phyloP scores from a whole-genome alignment of 2,329 filamentous ascomycete genomes.

The Nemania diffusa region DNA sequence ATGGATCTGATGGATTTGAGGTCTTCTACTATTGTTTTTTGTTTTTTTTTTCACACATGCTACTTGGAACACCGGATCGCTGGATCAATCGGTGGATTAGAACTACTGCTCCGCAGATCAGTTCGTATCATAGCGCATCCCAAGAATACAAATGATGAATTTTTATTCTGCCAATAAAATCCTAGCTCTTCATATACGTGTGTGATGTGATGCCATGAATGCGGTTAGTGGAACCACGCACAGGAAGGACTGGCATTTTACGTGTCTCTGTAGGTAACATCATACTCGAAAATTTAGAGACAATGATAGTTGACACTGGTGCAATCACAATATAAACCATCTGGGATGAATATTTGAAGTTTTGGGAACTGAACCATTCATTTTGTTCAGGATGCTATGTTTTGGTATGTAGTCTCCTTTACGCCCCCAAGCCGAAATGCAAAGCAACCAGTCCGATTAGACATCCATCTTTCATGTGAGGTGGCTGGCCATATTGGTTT shows the following conservation, averaged over 20 bases:
- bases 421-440: slow-evolving; percentile 65
- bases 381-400: slow-evolving; percentile 60
- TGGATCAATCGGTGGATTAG: background rate
- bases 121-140: slow-evolving; percentile 13
- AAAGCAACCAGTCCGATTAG: slow-evolving; percentile 60
- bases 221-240: background rate
- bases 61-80: slow-evolving; percentile 3
- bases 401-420: slow-evolving; percentile 62
- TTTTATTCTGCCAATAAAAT: background rate
- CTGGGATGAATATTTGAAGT: background rate
- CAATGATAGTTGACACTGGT: background rate
- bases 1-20: slow-evolving; percentile 9
- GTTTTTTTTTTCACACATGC: background rate
- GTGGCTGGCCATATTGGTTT: slow-evolving; percentile 40
- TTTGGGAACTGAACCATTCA: slow-evolving; percentile 48
- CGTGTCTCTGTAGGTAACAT: background rate
- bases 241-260: background rate
- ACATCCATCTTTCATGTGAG: slow-evolving; percentile 37
- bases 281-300: background rate
- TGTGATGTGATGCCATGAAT: background rate
- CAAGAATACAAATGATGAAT: slow-evolving; percentile 13
- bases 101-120: background rate
- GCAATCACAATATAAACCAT: background rate
- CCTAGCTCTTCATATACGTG: background rate
- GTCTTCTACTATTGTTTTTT: background rate